Conservation (phyloP, 1,284 basidiomycete species). For the Leccinum solheimii region DNA sequence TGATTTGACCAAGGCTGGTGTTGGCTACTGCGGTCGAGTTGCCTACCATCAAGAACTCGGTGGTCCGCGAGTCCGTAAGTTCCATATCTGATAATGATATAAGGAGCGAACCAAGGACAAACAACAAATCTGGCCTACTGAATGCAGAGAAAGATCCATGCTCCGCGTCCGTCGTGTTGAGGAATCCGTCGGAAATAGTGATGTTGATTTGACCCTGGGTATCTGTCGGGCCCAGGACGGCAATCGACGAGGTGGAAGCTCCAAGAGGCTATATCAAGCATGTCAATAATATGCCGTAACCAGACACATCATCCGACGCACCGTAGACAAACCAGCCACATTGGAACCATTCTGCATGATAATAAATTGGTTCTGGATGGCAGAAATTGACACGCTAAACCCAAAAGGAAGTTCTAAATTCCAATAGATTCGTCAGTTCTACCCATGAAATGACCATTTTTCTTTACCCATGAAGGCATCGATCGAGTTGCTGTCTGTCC, state of each 20-base stretch:
- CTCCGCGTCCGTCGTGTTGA: constrained; percentile 51
- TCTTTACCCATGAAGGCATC: constrained; percentile 56
- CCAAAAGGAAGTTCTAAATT: constrained; percentile 70
- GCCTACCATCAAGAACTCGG: constrained; percentile 63
- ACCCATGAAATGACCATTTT: not conserved
- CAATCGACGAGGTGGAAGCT: constrained; percentile 57
- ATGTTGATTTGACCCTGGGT: constrained; percentile 71
- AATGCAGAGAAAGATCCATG: constrained; percentile 58
- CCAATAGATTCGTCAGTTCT: constrained; percentile 1
- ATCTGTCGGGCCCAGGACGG: constrained; percentile 51
- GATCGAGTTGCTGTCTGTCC: constrained; percentile 57
- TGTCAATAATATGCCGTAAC: constrained; percentile 13
- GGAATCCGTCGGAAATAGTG: constrained; percentile 55
- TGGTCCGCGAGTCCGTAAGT: constrained; percentile 46
- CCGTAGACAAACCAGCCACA: constrained; percentile 59
- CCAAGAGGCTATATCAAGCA: constrained; percentile 49
- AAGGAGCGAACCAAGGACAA: not conserved
- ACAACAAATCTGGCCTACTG: constrained; percentile 41
- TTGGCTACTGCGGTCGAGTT: constrained; percentile 65
- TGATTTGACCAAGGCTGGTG: constrained; percentile 67
- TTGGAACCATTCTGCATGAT: constrained; percentile 53
- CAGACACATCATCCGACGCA: constrained; percentile 30
- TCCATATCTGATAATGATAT: constrained; percentile 44
- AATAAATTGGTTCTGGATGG: constrained; percentile 69
- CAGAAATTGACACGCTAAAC: constrained; percentile 64